Evolutionary conservation across 73 alveolate species (phyloP), one percentile per base, ranked within the genome.

Genomic region (Strombidium stylifer): DNA sequence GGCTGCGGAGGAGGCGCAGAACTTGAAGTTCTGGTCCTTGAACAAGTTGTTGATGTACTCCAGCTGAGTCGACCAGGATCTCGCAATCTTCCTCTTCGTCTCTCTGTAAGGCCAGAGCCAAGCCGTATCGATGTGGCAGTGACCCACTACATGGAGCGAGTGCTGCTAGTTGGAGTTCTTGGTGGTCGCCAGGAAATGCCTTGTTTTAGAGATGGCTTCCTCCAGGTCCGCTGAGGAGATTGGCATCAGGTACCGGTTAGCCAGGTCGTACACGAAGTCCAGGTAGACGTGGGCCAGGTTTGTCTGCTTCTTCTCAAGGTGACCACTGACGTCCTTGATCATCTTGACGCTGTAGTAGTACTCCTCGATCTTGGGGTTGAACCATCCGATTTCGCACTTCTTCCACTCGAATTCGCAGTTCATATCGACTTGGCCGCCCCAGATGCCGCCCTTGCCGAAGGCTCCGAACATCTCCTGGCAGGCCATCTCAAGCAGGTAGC

Each of bases 41-140:
- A 46, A 73, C n/a, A n/a, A n/a, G 3, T 32, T 67, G 16, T 48
- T 54, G 76, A 75, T 75, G 30, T 66, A 75, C 32, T 66, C 73
- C 42, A 75, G 35, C 42, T 75, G 42, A 15, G 82, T 65, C 24
- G 82, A 20, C 88, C 88, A 75, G 26, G 74, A 45, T 19, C 88
- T 47, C 10, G 75, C 81, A 2, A 66, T 37, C 46, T 75, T 75
- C 34, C 88, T 65, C 42, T 69, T 75, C 2, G 88, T 75, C 37
- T 75, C 80, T 44, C 69, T 52, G 53, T 65, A 75, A n/a, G 80
- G 74, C 88, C 88, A 75, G 24, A 75, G 62, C 88, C 88, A 75
- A 19, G 88, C 88, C 8, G 88, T 75, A 30, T 75, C 88, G 2
- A 75, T 75, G 52, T 75, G 88, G 42, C 88, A 75, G 36, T 75